Evolutionary conservation across 2,329 filamentous ascomycete genomes (phyloP), one percentile per base, ranked within the genome.

Genomic region (Venturia nashicola): DNA sequence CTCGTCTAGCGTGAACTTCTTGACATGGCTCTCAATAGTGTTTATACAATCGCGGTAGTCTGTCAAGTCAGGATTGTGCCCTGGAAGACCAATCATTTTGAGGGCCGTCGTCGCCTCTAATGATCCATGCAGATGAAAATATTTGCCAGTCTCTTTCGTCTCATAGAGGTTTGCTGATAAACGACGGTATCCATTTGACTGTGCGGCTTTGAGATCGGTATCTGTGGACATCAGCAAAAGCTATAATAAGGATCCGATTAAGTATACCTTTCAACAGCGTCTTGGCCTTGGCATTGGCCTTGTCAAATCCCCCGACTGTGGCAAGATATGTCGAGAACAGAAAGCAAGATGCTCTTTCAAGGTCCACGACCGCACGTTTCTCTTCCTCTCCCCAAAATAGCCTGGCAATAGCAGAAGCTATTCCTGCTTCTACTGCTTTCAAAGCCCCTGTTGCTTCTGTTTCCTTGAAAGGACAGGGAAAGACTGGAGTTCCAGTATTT

Each of bases 71-170:
- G 86, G 83, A 6, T 82, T 77, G 64, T 84, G 80, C 0, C 85
- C 77, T 61, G 85, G 81, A 5, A 90, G 74, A 0, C 86, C 87
- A 68, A 90, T 81, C 86, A 90, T 90, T 55, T 82, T 79, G 36
- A 90, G 75, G 0, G 86, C 88, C 8, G 82, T 86, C 11, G 83
- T 85, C 3, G 88, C 87, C 68, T 90, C 87, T 0, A 91, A 75
- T 0, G 87, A 90, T 55, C 88, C 87, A 71, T 90, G 88, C 34
- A 90, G 87, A 69, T 91, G 88, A 70, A 88, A 91, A 69, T 84
- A 90, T 70, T 86, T 80, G n/a, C 82, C 83, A 1, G 78, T 75
- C n/a, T 78, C 80, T 71, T 83, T 86, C 9, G 87, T 89, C 69
- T 82, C 79, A 74, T 90, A 90, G 1, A 90, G 75, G 66, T 89